Base-by-base conservation (phyloP, 352 stramenopile genomes). In the Phytophthora palmivora region DNA sequence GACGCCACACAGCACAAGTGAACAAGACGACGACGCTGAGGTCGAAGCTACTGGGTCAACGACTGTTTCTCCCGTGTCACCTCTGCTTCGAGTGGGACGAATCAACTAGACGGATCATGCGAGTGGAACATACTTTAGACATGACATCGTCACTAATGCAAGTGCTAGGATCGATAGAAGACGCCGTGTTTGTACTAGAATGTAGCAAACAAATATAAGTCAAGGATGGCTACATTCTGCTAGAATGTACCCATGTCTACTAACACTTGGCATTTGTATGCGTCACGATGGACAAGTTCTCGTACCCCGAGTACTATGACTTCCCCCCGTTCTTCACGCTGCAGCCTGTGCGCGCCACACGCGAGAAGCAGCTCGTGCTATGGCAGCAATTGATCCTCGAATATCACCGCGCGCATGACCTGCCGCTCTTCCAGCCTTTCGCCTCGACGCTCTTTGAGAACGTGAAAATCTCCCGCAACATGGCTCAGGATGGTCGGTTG, bases 311-410 rank as follows among this genome's bases (percentile, higher is more conserved):
- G 62, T 92, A 92, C 68, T 93, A 92, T 75, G 76, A 93, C 64
- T 95, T 95, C 52, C 87, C 87, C 24, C 87, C 87, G n/a, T 95
- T 95, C 62, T 95, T 94, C 71, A 95, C 87, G 79, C 69, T 95
- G 46, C 87, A 95, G 59, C 87, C 87, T 33, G 83, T 95, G 60
- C 87, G 87, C 7, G 82, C 78, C 26, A 95, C 87, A 33, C 80
- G 87, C 33, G 87, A 95, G 74, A 95, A 95, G 73, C 87, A 95
- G 66, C 76, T 95, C 57, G 78, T 91, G 53, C 72, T 95, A 32
- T 95, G 87, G 87, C 88, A 92, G 78, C 78, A 92, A 68, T 74
- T 95, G 24, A 80, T 95, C 32, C 76, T 95, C 16, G 84, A 95
- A 65, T 93, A 89, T 67, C 87, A 95, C 62, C 85, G 84, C 56